Evolutionary conservation across 495 filamentous ascomycete species (phyloP).

Genomic region (Penicillium mononematosum): DNA sequence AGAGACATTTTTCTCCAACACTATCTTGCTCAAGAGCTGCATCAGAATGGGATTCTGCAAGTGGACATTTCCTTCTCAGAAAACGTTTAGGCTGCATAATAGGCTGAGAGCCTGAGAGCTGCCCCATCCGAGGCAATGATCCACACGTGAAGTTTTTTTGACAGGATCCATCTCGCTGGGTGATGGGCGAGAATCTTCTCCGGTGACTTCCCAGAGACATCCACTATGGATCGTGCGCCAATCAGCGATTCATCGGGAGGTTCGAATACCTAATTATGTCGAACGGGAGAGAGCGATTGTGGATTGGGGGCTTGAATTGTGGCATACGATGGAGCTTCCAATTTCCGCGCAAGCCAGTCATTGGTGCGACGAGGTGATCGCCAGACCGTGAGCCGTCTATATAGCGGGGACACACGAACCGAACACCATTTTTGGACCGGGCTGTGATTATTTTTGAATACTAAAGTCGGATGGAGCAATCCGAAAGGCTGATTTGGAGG

Average conservation of each 20-base stretch:
- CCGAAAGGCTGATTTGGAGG: not conserved
- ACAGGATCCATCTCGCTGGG: slow-evolving; percentile 11
- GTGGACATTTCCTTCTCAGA: slow-evolving; percentile 14
- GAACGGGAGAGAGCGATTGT: not conserved
- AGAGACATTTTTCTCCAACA: not conserved
- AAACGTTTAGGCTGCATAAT: slow-evolving; percentile 23
- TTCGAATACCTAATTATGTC: not conserved
- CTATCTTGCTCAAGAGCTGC: not conserved
- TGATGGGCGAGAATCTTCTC: not conserved
- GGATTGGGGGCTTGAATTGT: slow-evolving; percentile 4
- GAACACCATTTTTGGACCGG: slow-evolving; percentile 20
- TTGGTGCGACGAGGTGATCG: slow-evolving; percentile 33
- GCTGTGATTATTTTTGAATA: not conserved
- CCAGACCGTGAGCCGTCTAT: slow-evolving; percentile 20
- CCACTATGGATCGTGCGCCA: slow-evolving; percentile 1
- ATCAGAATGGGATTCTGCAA: slow-evolving; percentile 13
- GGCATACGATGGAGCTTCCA: slow-evolving; percentile 22
- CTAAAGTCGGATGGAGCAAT: not conserved
- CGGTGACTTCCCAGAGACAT: slow-evolving; percentile 1
- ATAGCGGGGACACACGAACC: slow-evolving; percentile 21
- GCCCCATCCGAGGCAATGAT: slow-evolving; percentile 3
- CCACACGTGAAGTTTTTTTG: slow-evolving; percentile 9
- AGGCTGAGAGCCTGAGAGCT: not conserved
- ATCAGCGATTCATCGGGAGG: not conserved
- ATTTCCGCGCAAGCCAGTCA: slow-evolving; percentile 24